Conservation (phyloP, 139 green algal species). For the Yamagishiella unicocca region DNA sequence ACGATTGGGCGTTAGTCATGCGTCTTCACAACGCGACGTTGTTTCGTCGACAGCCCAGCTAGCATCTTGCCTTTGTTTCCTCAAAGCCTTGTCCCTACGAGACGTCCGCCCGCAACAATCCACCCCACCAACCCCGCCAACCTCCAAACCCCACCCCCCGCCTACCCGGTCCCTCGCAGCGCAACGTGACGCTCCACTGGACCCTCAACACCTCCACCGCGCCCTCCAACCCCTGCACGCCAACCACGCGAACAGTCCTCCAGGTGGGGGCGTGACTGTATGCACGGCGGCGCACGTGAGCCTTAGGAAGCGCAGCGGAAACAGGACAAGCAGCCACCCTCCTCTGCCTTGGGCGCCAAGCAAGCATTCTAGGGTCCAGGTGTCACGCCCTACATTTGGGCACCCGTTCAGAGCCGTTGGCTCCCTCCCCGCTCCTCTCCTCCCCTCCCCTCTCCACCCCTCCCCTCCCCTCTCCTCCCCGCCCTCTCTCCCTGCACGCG, state of each 20-base stretch:
- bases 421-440: not conserved
- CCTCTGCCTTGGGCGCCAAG: not conserved
- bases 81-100: not conserved
- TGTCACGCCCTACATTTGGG: not conserved
- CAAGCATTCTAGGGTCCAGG: not conserved
- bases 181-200: slow-evolving; percentile 12
- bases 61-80: not conserved
- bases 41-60: too few species aligned
- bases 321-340: not conserved
- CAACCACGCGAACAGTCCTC: not conserved
- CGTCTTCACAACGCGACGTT: too few species aligned
- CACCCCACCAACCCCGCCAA: too few species aligned
- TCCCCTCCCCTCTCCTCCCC: not conserved
- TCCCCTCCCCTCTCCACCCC: not conserved
- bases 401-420: not conserved
- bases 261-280: not conserved
- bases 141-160: not conserved
- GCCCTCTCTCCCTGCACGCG: not conserved
- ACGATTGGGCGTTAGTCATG: too few species aligned
- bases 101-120: too few species aligned
- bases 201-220: not conserved
- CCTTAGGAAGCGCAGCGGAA: not conserved
- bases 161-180: not conserved
- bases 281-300: not conserved
- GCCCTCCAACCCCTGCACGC: not conserved